Conservation (phyloP, 306 rosid species). For the Hippophae gyantsensis region DNA sequence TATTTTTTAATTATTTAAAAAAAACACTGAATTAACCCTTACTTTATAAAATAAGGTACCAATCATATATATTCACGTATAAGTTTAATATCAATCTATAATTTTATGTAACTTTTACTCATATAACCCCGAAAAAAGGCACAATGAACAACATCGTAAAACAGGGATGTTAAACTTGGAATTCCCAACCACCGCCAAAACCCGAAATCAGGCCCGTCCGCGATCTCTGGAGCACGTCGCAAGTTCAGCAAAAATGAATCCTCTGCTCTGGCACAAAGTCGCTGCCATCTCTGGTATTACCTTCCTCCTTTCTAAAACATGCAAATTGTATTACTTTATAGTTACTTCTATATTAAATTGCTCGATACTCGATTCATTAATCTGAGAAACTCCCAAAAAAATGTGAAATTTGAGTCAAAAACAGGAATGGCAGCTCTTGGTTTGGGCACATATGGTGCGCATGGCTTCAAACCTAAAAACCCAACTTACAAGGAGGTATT, state of each 20-base stretch:
- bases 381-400: neutral
- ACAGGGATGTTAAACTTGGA: neutral
- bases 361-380: neutral
- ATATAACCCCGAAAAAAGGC: too few species aligned
- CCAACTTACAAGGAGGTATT: constrained; percentile 60
- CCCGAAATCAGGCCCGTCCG: neutral
- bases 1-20: too few species aligned
- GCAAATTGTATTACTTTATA: neutral
- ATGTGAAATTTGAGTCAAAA: constrained; percentile 10
- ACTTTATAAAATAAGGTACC: too few species aligned
- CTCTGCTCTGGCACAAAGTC: constrained; percentile 62
- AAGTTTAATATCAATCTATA: too few species aligned
- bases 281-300: constrained; percentile 65
- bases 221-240: too few species aligned
- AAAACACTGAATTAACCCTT: too few species aligned
- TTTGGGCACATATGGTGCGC: constrained; percentile 87
- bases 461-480: constrained; percentile 62
- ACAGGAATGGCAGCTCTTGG: constrained; percentile 78
- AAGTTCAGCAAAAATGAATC: constrained; percentile 46
- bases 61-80: too few species aligned
- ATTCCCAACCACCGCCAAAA: neutral
- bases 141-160: neutral
- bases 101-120: too few species aligned
- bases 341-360: neutral
- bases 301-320: neutral